Evolutionary conservation across 2,329 filamentous ascomycete species (phyloP).

Genomic region (Aspergillus sp.): DNA sequence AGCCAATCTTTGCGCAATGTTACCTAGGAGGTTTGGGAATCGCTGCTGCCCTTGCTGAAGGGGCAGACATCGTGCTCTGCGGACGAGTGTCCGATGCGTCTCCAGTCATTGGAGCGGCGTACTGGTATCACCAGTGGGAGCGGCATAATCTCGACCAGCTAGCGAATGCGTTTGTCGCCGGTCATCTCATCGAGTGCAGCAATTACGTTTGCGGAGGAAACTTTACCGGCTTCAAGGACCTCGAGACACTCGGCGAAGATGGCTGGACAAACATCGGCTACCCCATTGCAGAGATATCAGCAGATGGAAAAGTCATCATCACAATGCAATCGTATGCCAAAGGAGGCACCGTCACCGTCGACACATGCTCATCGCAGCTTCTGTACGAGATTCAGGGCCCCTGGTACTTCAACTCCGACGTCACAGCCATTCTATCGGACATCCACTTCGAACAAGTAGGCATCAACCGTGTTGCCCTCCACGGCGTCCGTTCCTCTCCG

Average conservation of each 20-base stretch:
- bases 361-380: constrained; percentile 58
- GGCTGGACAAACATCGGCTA: constrained; percentile 53
- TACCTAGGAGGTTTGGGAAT: constrained; percentile 48
- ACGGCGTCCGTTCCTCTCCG: constrained; percentile 48
- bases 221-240: constrained; percentile 48
- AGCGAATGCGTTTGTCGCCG: constrained; percentile 45
- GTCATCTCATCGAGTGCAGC: constrained; percentile 47
- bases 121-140: constrained; percentile 51
- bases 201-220: constrained; percentile 51
- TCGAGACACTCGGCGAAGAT: constrained; percentile 29
- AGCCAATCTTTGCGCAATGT: constrained; percentile 35
- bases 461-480: constrained; percentile 54
- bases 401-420: constrained; percentile 63
- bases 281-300: constrained; percentile 52
- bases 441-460: constrained; percentile 58
- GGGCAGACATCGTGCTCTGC: constrained; percentile 52
- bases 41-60: constrained; percentile 42
- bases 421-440: constrained; percentile 57
- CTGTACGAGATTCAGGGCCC: constrained; percentile 61
- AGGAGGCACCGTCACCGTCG: constrained; percentile 50
- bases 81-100: constrained; percentile 52
- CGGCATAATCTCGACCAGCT: constrained; percentile 42
- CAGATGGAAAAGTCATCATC: constrained; percentile 47
- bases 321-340: constrained; percentile 47
- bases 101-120: constrained; percentile 48